Percentiles rank a stretch among this genome's conserved stretches.
These are phyloP conservation scores for Phylloporus arenicola DNA, from an alignment of 768 basidiomycete species.

Conservation along the genomic window DNA sequence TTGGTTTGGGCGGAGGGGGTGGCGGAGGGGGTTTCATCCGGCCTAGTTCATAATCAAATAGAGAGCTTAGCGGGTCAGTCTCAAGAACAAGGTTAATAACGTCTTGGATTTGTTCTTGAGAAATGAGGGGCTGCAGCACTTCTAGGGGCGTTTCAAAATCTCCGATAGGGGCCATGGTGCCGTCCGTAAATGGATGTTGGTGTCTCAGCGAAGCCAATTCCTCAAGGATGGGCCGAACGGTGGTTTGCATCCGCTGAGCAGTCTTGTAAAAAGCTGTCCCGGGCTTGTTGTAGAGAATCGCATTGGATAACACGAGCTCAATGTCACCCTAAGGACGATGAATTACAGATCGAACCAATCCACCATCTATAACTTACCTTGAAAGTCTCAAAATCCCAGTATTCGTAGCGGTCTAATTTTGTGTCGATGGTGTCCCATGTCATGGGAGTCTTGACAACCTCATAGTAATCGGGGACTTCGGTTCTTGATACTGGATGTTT, in stretches of 20 bases:
- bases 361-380: conserved; percentile 38
- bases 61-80: conserved; percentile 53
- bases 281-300: conserved; percentile 76
- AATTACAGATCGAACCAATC: neutral
- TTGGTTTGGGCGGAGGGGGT: conserved; percentile 42
- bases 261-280: conserved; percentile 66
- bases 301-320: conserved; percentile 80
- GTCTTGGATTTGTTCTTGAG: conserved; percentile 46
- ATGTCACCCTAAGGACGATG: conserved; percentile 57
- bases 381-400: conserved; percentile 73
- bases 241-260: conserved; percentile 57
- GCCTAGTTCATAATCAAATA: conserved; percentile 67
- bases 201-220: conserved; percentile 20
- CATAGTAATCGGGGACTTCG: conserved; percentile 88
- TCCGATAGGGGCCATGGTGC: conserved; percentile 38
- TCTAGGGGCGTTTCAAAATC: conserved; percentile 70
- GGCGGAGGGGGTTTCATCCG: conserved; percentile 57
- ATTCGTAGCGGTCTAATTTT: conserved; percentile 79
- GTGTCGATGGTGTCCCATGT: conserved; percentile 77
- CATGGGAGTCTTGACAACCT: conserved; percentile 83
- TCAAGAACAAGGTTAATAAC: conserved; percentile 51
- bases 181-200: conserved; percentile 10
- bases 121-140: conserved; percentile 51
- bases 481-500: conserved; percentile 72
- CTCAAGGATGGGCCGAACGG: conserved; percentile 33